Evolutionary conservation across 2,329 filamentous ascomycete genomes (phyloP).

Genomic region (Alternaria panax): DNA sequence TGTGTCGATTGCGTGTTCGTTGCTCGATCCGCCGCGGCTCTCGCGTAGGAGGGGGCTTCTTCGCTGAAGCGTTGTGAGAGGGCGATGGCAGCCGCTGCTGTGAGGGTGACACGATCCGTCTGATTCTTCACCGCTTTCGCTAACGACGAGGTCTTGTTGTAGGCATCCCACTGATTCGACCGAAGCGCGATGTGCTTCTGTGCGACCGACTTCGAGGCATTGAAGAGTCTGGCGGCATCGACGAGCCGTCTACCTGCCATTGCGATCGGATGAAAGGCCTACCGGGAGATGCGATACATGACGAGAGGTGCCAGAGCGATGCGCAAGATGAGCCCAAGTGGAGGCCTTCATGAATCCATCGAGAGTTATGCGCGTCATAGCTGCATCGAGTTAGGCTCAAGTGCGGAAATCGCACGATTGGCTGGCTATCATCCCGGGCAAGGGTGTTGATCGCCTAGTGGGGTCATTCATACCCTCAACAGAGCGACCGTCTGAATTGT

Average conservation of each 20-base stretch:
- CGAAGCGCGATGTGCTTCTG: slow-evolving; percentile 66
- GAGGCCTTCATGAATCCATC: slow-evolving; percentile 11
- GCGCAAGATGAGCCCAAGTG: slow-evolving; percentile 9
- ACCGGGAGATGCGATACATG: slow-evolving; percentile 26
- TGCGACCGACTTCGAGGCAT: slow-evolving; percentile 56
- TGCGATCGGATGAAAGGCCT: slow-evolving; percentile 27
- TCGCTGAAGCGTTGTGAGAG: slow-evolving; percentile 67
- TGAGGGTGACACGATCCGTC: slow-evolving; percentile 67
- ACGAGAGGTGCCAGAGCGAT: slow-evolving; percentile 7
- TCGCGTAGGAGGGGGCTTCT: slow-evolving; percentile 46
- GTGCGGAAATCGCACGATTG: slow-evolving; percentile 12
- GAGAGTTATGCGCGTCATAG: slow-evolving; percentile 43
- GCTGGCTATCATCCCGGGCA: slow-evolving; percentile 1
- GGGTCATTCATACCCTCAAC: slow-evolving; percentile 10
- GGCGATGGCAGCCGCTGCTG: slow-evolving; percentile 66
- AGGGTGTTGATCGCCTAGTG: slow-evolving; percentile 14
- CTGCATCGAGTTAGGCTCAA: slow-evolving; percentile 27
- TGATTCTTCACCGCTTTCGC: slow-evolving; percentile 68
- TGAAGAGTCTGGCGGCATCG: slow-evolving; percentile 59
- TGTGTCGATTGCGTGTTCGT: slow-evolving; percentile 26
- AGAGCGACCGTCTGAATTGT: not conserved
- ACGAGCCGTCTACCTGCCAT: slow-evolving; percentile 62
- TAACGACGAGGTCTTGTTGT: slow-evolving; percentile 69
- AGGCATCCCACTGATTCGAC: slow-evolving; percentile 67
- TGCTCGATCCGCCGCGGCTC: slow-evolving; percentile 30